Evolutionary conservation across 73 alveolate species (phyloP).

Genomic region (Durusdinium trenchii): DNA sequence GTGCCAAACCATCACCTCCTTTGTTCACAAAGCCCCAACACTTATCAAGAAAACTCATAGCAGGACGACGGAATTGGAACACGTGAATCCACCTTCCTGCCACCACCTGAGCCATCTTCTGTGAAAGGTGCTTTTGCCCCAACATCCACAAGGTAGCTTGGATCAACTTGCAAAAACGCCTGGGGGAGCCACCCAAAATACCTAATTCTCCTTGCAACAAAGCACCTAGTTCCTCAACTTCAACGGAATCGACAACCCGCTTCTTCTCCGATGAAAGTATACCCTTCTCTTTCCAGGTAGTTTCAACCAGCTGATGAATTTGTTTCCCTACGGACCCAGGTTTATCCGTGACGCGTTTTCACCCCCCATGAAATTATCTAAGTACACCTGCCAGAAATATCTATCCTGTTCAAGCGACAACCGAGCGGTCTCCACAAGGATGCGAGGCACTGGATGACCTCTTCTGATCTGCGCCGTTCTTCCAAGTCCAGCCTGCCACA

Average conservation of each 20-base stretch:
- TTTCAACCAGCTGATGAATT: not conserved
- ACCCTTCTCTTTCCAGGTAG: not conserved
- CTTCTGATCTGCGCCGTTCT: not conserved
- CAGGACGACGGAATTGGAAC: not conserved
- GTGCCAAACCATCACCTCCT: not conserved
- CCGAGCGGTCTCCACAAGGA: not conserved
- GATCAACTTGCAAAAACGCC: not conserved
- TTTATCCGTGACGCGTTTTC: not conserved
- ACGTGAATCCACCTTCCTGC: not conserved
- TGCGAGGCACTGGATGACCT: not conserved
- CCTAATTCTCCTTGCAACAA: not conserved
- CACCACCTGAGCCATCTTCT: not conserved
- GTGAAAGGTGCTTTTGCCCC: not conserved
- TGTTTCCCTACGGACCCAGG: not conserved
- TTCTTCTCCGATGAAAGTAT: not conserved
- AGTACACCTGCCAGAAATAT: not conserved
- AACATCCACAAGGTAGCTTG: not conserved
- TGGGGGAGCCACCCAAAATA: not conserved
- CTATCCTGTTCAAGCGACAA: not conserved
- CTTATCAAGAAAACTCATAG: not conserved
- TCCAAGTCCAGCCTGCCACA: not conserved
- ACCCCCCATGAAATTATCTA: not conserved
- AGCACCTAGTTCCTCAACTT: not conserved
- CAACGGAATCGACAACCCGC: not conserved
- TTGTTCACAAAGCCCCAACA: not conserved